A percentile compares a stretch with the other conserved stretches of the same genome.
Conservation (phyloP, 306 rosid genomes). For the Cicer chorassanicum region DNA sequence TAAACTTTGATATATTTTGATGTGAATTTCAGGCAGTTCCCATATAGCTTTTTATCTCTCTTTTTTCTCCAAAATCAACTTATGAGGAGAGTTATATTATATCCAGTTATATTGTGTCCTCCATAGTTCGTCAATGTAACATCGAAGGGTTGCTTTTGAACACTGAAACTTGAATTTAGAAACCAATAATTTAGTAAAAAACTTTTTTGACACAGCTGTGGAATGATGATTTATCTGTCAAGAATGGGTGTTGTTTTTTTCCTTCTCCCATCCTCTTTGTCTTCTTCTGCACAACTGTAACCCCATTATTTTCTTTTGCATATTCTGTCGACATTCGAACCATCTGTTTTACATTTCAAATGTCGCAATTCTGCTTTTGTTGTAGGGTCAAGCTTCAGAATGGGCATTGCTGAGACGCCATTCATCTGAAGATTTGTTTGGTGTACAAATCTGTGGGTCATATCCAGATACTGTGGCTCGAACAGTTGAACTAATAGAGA, state of each 20-base stretch:
- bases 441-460: slow-evolving; percentile 93
- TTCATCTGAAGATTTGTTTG: slow-evolving; percentile 87
- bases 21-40: neutral
- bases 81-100: neutral
- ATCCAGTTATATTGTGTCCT: slow-evolving; percentile 9
- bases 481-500: slow-evolving; percentile 78
- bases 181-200: slow-evolving; percentile 11
- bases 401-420: slow-evolving; percentile 94
- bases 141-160: slow-evolving; percentile 9
- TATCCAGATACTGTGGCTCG: slow-evolving; percentile 77
- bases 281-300: neutral
- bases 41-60: neutral
- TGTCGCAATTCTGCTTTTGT: slow-evolving; percentile 27
- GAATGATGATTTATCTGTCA: slow-evolving; percentile 12
- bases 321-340: slow-evolving; percentile 20
- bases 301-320: neutral
- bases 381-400: slow-evolving; percentile 96
- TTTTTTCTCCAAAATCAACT: slow-evolving; percentile 13
- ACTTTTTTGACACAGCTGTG: slow-evolving; percentile 32
- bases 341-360: slow-evolving; percentile 13
- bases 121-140: neutral
- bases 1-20: neutral
- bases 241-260: slow-evolving; percentile 11
- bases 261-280: neutral
- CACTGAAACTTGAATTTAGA: slow-evolving; percentile 6